A percentile compares a stretch with the other conserved stretches of the same genome.
Conservation (phyloP, 1,284 basidiomycete genomes). For the Ganoderma multipileum region DNA sequence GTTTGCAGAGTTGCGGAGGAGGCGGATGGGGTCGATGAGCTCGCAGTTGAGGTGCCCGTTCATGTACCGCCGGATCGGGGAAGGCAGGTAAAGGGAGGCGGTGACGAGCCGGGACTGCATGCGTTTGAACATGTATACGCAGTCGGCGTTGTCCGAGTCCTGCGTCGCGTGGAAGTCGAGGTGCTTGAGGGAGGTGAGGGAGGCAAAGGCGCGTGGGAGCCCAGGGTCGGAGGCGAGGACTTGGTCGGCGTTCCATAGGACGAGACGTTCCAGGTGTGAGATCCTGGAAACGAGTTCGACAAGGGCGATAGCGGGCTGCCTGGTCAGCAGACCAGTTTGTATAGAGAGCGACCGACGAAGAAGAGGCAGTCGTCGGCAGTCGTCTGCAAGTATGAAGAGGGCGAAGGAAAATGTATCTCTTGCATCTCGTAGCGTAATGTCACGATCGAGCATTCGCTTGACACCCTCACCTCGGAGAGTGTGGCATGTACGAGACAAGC, state of each 20-base stretch:
- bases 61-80: conserved; percentile 2
- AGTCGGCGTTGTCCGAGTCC: conserved; percentile 12
- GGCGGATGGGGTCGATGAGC: conserved; percentile 12
- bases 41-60: conserved; percentile 11
- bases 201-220: conserved; percentile 15
- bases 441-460: neutral
- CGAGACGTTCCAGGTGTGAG: conserved; percentile 10
- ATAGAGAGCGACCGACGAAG: conserved; percentile 10
- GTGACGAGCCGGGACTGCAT: conserved; percentile 14
- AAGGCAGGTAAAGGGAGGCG: conserved; percentile 12
- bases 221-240: conserved; percentile 16
- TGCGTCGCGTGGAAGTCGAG: conserved; percentile 11
- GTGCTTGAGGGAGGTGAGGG: conserved; percentile 19
- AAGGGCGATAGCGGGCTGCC: conserved; percentile 3
- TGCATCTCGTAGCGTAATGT: conserved; percentile 5
- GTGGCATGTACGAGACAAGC: conserved; percentile 12
- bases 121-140: conserved; percentile 14
- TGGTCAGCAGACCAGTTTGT: neutral
- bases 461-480: neutral
- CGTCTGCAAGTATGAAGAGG: conserved; percentile 13
- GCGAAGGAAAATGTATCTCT: conserved; percentile 4
- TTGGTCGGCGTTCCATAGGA: conserved; percentile 7
- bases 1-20: conserved; percentile 11
- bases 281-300: conserved; percentile 10
- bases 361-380: conserved; percentile 7